Evolutionary conservation across 176 grass and related monocot genomes (phyloP).

Genomic region (Puccinellia tenuiflora): DNA sequence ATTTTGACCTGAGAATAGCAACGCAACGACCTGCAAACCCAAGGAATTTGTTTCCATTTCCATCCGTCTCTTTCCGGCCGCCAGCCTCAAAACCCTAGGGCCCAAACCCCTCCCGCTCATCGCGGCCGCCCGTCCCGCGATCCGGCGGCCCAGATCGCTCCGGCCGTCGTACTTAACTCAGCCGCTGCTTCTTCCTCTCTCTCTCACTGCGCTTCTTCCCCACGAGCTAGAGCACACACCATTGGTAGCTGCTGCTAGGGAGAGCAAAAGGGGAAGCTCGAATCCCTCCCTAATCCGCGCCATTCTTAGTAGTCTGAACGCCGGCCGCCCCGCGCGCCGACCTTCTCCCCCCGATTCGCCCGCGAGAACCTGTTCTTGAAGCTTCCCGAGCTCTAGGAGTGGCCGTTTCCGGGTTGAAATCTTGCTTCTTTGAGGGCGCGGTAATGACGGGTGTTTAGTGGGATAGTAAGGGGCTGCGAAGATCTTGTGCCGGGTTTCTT

Average conservation of each 20-base stretch:
- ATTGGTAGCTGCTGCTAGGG: neutral
- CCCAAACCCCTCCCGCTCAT: constrained; percentile 38
- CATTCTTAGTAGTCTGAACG: neutral
- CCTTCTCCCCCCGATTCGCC: constrained; percentile 8
- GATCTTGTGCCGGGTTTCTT: constrained; percentile 7
- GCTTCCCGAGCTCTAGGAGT: neutral
- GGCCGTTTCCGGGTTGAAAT: neutral
- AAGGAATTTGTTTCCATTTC: neutral
- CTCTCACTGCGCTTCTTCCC: constrained; percentile 25
- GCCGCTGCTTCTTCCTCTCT: constrained; percentile 22
- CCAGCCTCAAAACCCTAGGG: constrained; percentile 71
- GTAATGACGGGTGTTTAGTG: constrained; percentile 37
- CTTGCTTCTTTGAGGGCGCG: neutral
- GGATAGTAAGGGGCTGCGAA: too few species aligned
- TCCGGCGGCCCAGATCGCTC: constrained; percentile 17
- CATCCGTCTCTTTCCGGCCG: too few species aligned
- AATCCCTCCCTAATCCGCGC: constrained; percentile 35
- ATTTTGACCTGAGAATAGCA: neutral
- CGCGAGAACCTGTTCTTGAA: neutral
- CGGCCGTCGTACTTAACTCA: constrained; percentile 51
- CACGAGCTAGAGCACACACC: neutral
- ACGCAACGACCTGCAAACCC: neutral
- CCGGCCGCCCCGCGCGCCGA: neutral
- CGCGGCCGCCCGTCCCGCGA: neutral
- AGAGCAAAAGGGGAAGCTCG: neutral